Base-by-base conservation (phyloP, 345 rosid genomes). In the Angophora floribunda region DNA sequence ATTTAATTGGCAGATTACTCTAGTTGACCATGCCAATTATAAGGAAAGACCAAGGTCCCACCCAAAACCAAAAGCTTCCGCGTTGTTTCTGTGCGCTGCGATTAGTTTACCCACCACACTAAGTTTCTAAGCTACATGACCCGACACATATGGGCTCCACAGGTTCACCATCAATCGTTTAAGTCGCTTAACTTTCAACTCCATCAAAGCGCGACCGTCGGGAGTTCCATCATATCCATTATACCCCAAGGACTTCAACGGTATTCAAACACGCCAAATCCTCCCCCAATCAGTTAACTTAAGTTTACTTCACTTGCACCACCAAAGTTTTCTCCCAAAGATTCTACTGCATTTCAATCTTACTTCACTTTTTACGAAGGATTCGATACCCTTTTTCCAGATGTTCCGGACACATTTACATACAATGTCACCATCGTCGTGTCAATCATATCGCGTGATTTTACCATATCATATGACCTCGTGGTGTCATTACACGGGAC, bases 341-440 rank as follows among this genome's bases (percentile, higher is more conserved):
- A 41, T 75, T 75, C 13, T 75, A 3, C 22, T 75, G 3, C 82
- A 19, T 41, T 75, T 75, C 47, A 19, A 17, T 32, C 45, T 70
- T 32, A 36, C 45, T 70, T 32, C 45, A 2, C 13, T 36, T 70
- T 32, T 36, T 5, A 8, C 0, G 32, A 16, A 16, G 14, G 32
- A n/a, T 28, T 6, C 9, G 12, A 28, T 63, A 6, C 4, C 70
- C 1, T 0, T 63, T n/a, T 13, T 3, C 4, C 1, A 13, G 13
- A 63, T 1, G 61, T 10, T 63, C 1, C 0, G 36, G 12, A 26
- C 13, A 36, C 7, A 41, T 19, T 6, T 75, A 12, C 14, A 36
- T 19, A 3, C 12, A 41, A 3, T 21, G 0, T 7, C 5, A 75
- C 10, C 10, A 7, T 36, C 9, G 14, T 36, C 28, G 1, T 75